Base-by-base conservation (phyloP, 257 asterid genomes). In the Gardenia jasminoides region DNA sequence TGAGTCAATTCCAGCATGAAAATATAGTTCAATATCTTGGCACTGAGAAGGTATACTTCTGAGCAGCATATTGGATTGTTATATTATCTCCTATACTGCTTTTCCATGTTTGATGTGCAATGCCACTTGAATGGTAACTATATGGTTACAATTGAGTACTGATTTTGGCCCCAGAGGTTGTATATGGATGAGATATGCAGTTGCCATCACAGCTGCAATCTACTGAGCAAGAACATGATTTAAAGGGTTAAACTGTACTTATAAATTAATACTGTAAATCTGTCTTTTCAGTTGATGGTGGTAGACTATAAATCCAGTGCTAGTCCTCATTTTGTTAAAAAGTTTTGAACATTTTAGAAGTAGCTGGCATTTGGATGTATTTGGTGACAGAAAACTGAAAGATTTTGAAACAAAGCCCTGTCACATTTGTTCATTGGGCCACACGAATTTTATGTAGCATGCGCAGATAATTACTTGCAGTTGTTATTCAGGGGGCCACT, bases 11-110 rank as follows among this genome's bases (percentile, higher is more conserved):
- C 81, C 91, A 88, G 83, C 99, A 96, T 72, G 96, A 93, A 76
- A 96, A 96, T 69, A 93, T 96, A 67, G 99, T 96, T 72, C 97
- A 79, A 74, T 96, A 96, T 83, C 91, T 90, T 78, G 98, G 99
- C 82, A 92, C 98, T n/a, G 83, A 84, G 76, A 92, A 83, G 99
- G 99, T 96, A 88, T 64, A 76, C 59, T 71, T 54, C 64, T 70
- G 56, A 47, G 22, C 46, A 70, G 71, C 65, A 30, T 76, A 10
- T n/a, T n/a, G 33, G 71, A 56, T 24, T 70, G 61, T 73, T 47
- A 28, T n/a, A 47, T 75, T 31, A 12, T 30, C 26, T 15, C 62
- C 47, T n/a, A 41, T 43, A 2, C 3, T 10, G 6, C 36, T 77
- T 68, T 68, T 3, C 41, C 44, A 54, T 15, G 26, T 78, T 61